A percentile compares a stretch with the other conserved stretches of the same genome.
Conservation (phyloP, 1,139 yeast species). For the Taiozyma onychis region DNA sequence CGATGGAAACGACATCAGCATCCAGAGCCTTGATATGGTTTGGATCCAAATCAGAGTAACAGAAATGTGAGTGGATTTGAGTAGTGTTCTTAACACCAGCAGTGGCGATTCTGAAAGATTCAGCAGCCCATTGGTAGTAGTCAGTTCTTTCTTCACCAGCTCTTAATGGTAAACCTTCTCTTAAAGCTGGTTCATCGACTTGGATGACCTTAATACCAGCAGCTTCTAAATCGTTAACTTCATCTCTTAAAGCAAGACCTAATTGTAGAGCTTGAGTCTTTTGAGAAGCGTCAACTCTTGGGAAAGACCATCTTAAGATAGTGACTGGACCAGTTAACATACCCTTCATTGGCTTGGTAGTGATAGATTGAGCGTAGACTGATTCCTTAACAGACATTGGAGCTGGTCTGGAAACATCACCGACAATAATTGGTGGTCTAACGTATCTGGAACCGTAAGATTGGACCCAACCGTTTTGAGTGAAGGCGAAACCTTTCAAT, state of each 20-base stretch:
- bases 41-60: conserved; percentile 99
- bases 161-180: conserved; percentile 99
- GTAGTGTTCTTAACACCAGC: conserved; percentile 94
- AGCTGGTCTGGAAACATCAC: conserved; percentile 97
- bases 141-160: conserved; percentile 95
- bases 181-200: conserved; percentile 99
- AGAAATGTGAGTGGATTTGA: conserved; percentile 99
- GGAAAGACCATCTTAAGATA: conserved; percentile 99
- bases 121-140: conserved; percentile 98
- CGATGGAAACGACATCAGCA: conserved; percentile 98
- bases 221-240: conserved; percentile 94
- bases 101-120: conserved; percentile 98
- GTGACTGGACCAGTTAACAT: conserved; percentile 99
- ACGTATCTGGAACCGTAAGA: conserved; percentile 99
- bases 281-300: conserved; percentile 96
- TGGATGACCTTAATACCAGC: conserved; percentile 98
- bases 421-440: conserved; percentile 98
- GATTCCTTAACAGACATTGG: conserved; percentile 99
- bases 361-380: conserved; percentile 95
- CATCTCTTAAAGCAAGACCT: conserved; percentile 97
- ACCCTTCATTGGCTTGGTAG: conserved; percentile 97
- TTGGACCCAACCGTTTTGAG: conserved; percentile 99
- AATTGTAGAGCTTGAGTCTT: conserved; percentile 95
- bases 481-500: conserved; percentile 96
- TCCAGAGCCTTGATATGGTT: conserved; percentile 98